Conservation (phyloP, 1,284 basidiomycete species). For the Meripilus lineatus region DNA sequence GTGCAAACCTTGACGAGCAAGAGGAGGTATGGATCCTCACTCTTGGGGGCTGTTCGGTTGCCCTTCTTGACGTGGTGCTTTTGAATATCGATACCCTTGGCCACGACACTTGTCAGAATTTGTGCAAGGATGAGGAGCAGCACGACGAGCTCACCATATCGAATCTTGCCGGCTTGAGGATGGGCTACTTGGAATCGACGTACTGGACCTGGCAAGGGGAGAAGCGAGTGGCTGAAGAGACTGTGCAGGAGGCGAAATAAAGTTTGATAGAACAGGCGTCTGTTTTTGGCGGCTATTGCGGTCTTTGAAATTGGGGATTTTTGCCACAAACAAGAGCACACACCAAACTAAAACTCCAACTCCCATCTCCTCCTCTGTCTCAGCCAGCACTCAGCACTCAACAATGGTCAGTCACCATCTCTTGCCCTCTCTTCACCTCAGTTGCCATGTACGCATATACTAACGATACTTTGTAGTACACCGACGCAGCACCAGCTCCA, state of each 20-base stretch:
- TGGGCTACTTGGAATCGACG: slow-evolving; percentile 17
- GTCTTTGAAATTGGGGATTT: neutral
- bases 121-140: slow-evolving; percentile 8
- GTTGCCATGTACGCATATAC: neutral
- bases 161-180: slow-evolving; percentile 46
- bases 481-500: slow-evolving; percentile 48
- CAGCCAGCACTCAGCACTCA: slow-evolving; percentile 17
- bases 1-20: slow-evolving; percentile 90
- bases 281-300: slow-evolving; percentile 2
- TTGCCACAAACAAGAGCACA: slow-evolving; percentile 15
- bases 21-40: slow-evolving; percentile 98
- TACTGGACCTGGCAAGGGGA: slow-evolving; percentile 13
- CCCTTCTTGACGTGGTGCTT: slow-evolving; percentile 99
- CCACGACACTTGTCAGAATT: slow-evolving; percentile 5
- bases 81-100: slow-evolving; percentile 95
- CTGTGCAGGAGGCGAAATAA: slow-evolving; percentile 44
- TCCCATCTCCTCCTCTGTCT: neutral
- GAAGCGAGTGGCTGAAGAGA: slow-evolving; percentile 35
- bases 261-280: slow-evolving; percentile 18
- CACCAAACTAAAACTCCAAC: slow-evolving; percentile 16
- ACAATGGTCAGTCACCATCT: slow-evolving; percentile 55
- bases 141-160: slow-evolving; percentile 72
- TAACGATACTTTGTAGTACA: slow-evolving; percentile 43
- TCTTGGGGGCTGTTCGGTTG: slow-evolving; percentile 91
- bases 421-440: slow-evolving; percentile 8